These are phyloP conservation scores for Arthrobotrys pseudoclavata DNA, from an alignment of 2,329 filamentous ascomycete genomes.

Conservation along the genomic window DNA sequence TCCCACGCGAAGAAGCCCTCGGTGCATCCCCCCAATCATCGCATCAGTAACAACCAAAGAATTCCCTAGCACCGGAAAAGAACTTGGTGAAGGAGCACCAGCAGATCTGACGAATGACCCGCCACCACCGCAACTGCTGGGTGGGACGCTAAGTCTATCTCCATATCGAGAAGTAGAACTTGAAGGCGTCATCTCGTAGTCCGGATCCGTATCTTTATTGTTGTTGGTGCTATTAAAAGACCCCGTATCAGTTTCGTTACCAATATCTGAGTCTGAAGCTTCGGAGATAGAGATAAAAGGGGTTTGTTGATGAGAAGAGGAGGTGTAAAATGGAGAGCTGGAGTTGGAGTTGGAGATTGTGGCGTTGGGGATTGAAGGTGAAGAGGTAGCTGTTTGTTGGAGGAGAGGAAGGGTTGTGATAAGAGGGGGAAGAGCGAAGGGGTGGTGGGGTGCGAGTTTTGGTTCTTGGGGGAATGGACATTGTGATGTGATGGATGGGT, in stretches of 20 bases:
- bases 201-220: neutral
- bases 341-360: neutral
- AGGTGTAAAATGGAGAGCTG: neutral
- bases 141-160: neutral
- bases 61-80: neutral
- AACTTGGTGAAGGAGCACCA: slow-evolving; percentile 20
- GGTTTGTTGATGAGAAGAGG: neutral
- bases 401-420: neutral
- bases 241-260: neutral
- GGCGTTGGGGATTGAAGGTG: neutral
- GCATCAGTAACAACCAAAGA: neutral
- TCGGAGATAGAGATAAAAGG: neutral
- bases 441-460: neutral
- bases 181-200: neutral
- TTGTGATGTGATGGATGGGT: neutral
- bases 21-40: neutral
- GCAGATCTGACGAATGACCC: slow-evolving; percentile 15
- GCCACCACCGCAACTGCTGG: neutral
- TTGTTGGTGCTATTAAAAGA: no score
- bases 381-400: neutral
- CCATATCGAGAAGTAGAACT: neutral
- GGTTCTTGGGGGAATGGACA: neutral
- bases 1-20: neutral
- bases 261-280: neutral
- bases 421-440: no score